Percentiles rank a stretch among this genome's conserved stretches.
Evolutionary conservation across 805 yeast species (phyloP).

Genomic region (Kodamaea kaohsiungensis): DNA sequence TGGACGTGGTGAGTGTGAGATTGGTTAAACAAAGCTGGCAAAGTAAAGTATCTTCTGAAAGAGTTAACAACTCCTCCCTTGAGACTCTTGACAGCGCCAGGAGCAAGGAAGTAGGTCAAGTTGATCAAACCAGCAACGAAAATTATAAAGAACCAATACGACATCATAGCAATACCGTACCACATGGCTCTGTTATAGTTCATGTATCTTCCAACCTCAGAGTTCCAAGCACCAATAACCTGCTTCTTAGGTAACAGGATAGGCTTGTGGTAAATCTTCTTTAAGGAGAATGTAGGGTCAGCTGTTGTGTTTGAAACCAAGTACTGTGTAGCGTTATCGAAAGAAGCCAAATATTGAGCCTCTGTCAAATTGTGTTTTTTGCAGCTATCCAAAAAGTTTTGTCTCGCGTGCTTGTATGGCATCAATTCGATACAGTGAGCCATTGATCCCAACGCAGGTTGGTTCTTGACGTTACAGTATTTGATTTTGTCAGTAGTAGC

Average conservation of each 20-base stretch:
- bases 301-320: constrained; percentile 31
- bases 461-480: constrained; percentile 35
- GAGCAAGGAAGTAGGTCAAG: constrained; percentile 22
- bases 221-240: constrained; percentile 28
- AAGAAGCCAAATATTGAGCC: constrained; percentile 34
- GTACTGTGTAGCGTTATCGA: constrained; percentile 42
- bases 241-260: constrained; percentile 25
- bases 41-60: constrained; percentile 27
- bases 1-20: constrained; percentile 22
- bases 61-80: constrained; percentile 16
- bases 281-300: constrained; percentile 30
- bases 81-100: constrained; percentile 29
- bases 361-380: constrained; percentile 27
- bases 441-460: constrained; percentile 41
- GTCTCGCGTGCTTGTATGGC: constrained; percentile 23
- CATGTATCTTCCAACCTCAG: constrained; percentile 28
- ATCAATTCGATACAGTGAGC: constrained; percentile 32
- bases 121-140: constrained; percentile 36
- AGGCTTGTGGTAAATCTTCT: constrained; percentile 36
- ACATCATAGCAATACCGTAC: constrained; percentile 31
- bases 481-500: constrained; percentile 25
- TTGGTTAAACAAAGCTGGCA: constrained; percentile 36
- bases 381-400: constrained; percentile 17
- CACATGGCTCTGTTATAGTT: constrained; percentile 42
- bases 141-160: constrained; percentile 32